phyloP scores from a whole-genome alignment of 306 rosid species.

The Benincasa hispida region DNA sequence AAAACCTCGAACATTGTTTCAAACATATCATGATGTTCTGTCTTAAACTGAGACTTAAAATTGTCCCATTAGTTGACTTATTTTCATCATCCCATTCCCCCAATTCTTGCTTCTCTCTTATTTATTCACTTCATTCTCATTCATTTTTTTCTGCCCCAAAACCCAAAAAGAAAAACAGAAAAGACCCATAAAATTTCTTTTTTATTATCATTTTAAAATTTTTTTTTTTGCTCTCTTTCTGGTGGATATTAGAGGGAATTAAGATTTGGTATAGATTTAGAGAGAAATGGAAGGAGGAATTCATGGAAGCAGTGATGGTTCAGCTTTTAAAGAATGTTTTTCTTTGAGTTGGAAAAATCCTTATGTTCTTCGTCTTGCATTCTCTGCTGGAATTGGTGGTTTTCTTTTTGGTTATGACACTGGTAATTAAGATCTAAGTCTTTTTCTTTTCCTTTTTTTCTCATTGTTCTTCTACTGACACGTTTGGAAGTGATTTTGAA shows the following conservation, averaged over 20 bases:
- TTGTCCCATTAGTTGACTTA: neutral
- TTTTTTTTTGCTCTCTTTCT: no score
- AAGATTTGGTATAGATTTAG: neutral
- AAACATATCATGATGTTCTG: neutral
- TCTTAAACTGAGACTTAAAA: neutral
- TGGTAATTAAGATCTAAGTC: constrained; percentile 34
- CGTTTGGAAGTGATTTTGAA: no score
- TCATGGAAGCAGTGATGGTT: constrained; percentile 25
- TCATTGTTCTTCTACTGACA: no score
- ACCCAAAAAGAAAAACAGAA: neutral
- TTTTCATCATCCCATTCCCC: neutral
- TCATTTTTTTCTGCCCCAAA: neutral
- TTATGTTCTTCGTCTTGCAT: constrained; percentile 66
- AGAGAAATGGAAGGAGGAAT: constrained; percentile 43
- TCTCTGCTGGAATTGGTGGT: constrained; percentile 81
- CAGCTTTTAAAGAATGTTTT: constrained; percentile 57
- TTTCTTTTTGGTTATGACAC: constrained; percentile 83
- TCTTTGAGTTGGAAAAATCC: constrained; percentile 52
- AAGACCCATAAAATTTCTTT: no score
- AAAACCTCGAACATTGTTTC: neutral
- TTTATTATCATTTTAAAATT: no score
- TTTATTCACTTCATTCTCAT: neutral
- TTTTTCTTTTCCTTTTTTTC: no score
- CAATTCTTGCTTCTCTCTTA: neutral
- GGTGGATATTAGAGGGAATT: neutral